phyloP scores from a whole-genome alignment of 169 alveolate genomes.

The Cryptosporidium parvum region DNA sequence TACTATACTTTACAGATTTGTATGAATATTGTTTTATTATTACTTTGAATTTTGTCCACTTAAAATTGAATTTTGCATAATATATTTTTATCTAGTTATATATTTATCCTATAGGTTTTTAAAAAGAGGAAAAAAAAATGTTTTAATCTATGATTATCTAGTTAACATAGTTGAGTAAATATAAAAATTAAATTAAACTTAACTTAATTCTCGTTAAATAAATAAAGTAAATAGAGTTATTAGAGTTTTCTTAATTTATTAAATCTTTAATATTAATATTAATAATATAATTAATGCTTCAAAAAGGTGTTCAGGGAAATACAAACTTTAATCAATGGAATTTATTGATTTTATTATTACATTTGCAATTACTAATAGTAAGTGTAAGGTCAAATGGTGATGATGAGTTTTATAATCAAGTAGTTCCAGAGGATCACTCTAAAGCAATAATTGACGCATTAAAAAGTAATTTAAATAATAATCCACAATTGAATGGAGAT shows the following conservation, averaged over 20 bases:
- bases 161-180: neutral
- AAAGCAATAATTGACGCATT: slow-evolving; percentile 22
- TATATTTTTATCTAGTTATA: slow-evolving; percentile 19
- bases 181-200: neutral
- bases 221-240: neutral
- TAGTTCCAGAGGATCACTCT: slow-evolving; percentile 18
- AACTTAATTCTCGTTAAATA: neutral
- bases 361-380: neutral
- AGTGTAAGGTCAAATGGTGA: neutral
- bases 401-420: neutral
- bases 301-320: neutral
- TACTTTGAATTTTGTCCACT: neutral
- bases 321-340: neutral
- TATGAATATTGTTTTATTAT: too few relatives aligned
- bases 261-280: neutral
- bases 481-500: neutral
- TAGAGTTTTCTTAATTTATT: neutral
- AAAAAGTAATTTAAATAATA: neutral
- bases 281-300: neutral
- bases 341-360: neutral
- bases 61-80: neutral
- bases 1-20: too few relatives aligned
- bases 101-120: slow-evolving; percentile 4
- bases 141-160: neutral
- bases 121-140: neutral